These are phyloP conservation scores for Aphanomyces stellatus DNA, from an alignment of 352 stramenopile species.

Conservation along the genomic window DNA sequence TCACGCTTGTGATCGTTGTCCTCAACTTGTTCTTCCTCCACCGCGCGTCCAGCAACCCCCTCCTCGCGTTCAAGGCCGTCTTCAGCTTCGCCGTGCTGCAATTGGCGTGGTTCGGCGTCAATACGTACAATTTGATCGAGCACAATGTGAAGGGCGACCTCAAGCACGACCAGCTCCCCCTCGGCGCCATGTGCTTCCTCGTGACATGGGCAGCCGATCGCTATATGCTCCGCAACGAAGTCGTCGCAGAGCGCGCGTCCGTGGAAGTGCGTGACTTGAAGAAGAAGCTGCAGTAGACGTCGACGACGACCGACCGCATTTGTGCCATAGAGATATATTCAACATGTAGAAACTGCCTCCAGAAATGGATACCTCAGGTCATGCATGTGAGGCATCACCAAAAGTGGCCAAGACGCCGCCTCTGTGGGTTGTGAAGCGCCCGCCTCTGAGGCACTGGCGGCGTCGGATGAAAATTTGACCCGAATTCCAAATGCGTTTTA, in stretches of 20 bases:
- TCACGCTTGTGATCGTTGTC: slow-evolving; percentile 46
- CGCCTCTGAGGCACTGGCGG: too few relatives aligned
- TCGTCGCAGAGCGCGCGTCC: slow-evolving; percentile 51
- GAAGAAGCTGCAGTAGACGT: slow-evolving; percentile 13
- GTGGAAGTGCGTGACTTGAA: slow-evolving; percentile 43
- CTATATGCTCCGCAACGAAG: slow-evolving; percentile 68
- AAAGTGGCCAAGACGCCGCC: too few relatives aligned
- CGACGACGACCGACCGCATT: too few relatives aligned
- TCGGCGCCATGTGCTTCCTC: slow-evolving; percentile 65
- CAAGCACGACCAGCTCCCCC: slow-evolving; percentile 46
- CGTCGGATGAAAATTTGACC: too few relatives aligned
- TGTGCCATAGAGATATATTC: too few relatives aligned
- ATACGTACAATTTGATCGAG: slow-evolving; percentile 41
- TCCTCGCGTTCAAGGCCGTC: slow-evolving; percentile 68
- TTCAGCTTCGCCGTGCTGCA: slow-evolving; percentile 71
- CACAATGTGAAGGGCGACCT: slow-evolving; percentile 49
- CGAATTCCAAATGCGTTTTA: neutral
- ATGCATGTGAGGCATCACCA: too few relatives aligned
- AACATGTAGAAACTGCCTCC: too few relatives aligned
- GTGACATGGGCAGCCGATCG: slow-evolving; percentile 71
- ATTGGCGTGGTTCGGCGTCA: slow-evolving; percentile 48
- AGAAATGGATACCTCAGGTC: too few relatives aligned
- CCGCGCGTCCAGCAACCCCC: slow-evolving; percentile 37
- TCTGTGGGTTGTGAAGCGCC: too few relatives aligned
- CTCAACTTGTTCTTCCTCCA: slow-evolving; percentile 56